A percentile compares a stretch with the other conserved stretches of the same genome.
Evolutionary conservation across 441 rosid genomes (phyloP).

Genomic region (Pelargonium cotyledonis): DNA sequence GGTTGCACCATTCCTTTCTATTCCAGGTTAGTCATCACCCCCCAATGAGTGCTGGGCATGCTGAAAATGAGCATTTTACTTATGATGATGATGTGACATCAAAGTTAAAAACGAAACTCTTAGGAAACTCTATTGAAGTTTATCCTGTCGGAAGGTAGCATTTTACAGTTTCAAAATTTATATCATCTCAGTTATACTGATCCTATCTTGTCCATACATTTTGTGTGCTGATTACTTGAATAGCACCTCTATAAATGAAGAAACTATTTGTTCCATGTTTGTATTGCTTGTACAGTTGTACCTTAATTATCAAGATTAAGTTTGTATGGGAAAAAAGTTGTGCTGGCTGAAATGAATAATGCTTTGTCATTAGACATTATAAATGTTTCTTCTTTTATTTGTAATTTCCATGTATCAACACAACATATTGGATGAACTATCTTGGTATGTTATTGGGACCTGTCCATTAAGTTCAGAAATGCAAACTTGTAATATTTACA

Average conservation of each 20-base stretch:
- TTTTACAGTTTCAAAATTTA: not conserved
- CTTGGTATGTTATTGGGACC: not conserved
- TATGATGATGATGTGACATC: slow-evolving; percentile 89
- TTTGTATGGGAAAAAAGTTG: too few relatives aligned
- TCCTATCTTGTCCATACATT: not conserved
- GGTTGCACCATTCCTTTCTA: not conserved
- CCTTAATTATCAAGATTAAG: too few relatives aligned
- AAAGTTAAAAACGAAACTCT: slow-evolving; percentile 79
- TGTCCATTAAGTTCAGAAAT: not conserved
- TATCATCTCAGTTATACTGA: not conserved
- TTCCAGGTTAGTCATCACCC: slow-evolving; percentile 95
- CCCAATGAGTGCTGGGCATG: slow-evolving; percentile 91
- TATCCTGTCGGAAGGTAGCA: slow-evolving; percentile 93
- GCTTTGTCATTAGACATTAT: not conserved
- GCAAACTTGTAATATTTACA: not conserved
- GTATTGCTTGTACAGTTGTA: too few relatives aligned
- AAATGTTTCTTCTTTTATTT: not conserved
- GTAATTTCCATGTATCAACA: not conserved
- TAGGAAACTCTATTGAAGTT: slow-evolving; percentile 85
- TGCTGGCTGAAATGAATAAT: too few relatives aligned
- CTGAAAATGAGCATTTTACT: slow-evolving; percentile 88
- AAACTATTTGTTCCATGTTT: too few relatives aligned
- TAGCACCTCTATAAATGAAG: not conserved
- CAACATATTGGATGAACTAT: not conserved
- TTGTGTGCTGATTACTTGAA: not conserved